Percentiles rank a stretch among this genome's conserved stretches.
These are phyloP conservation scores for Mimosa bimucronata DNA, from an alignment of 306 rosid species.

Conservation along the genomic window DNA sequence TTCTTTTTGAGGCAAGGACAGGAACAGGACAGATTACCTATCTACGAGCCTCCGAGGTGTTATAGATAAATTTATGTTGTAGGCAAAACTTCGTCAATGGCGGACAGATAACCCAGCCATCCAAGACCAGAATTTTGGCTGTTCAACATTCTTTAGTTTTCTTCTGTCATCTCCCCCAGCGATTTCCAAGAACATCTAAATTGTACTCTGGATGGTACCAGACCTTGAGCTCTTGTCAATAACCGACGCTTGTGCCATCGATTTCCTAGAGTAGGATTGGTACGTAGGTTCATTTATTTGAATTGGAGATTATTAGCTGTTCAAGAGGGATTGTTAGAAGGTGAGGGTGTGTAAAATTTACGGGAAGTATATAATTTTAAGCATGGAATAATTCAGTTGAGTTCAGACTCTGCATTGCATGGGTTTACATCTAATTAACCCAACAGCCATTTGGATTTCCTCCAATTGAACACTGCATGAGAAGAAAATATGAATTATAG, in stretches of 20 bases:
- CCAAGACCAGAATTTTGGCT: not conserved
- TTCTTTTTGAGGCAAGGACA: slow-evolving; percentile 1
- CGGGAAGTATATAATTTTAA: not conserved
- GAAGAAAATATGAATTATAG: not conserved
- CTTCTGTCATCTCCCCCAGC: not conserved
- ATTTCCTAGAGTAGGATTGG: not conserved
- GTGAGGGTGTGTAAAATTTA: not conserved
- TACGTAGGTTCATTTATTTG: not conserved
- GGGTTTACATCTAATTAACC: not conserved
- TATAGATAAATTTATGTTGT: not conserved
- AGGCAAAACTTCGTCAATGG: not conserved
- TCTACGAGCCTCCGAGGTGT: not conserved
- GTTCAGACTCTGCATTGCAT: not conserved
- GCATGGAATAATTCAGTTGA: not conserved
- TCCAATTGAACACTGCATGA: not conserved
- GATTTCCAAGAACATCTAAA: not conserved
- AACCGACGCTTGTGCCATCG: not conserved
- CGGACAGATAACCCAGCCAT: not conserved
- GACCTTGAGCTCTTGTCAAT: not conserved
- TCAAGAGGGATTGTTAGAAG: not conserved
- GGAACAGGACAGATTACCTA: not conserved
- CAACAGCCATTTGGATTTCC: not conserved
- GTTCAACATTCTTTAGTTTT: not conserved
- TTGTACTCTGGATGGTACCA: not conserved
- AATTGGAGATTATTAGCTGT: not conserved